Evolutionary conservation across 768 basidiomycete species (phyloP), one percentile per base, ranked within the genome.

Genomic region (Lactarius trivialis): DNA sequence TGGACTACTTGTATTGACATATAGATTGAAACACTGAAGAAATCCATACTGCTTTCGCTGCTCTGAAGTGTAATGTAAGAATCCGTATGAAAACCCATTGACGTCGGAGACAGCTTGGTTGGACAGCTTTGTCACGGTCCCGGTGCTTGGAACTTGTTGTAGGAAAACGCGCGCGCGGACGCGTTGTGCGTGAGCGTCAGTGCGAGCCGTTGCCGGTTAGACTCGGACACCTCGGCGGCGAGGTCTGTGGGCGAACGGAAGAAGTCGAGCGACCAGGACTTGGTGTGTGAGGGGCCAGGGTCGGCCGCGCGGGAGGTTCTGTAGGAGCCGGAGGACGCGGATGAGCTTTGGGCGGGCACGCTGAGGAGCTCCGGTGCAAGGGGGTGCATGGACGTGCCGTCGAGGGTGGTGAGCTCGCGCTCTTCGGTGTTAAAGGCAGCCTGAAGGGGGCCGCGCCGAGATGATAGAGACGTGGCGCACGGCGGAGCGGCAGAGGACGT

Each of bases 341-440:
- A 84, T 80, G 28, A 82, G 70, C 24, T 75, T 63, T 4, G 66
- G 65, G 79, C 72, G 0, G 79, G 73, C 0, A 75, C 66, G 1
- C 68, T 65, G 52, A 87, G 75, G 17, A 84, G 70, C 17, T 73
- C 70, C 1, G 77, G 74, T 3, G 78, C 74, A 11, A 92, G 74
- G 7, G 88, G 89, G 28, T 79, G 73, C 81, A 95, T 85, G 28
- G 83, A 77, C 0, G 85, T 85, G 52, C 85, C 82, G 0, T 34
- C 91, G 71, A 84, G 73, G 32, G 71, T 71, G 67, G 83, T 71
- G 78, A 98, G 81, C 74, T 98, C 96, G 26, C 96, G 79, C 73
- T 99, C 96, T 72, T 98, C 98, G 36, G 88, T 85, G 4, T 94
- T 93, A 70, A 94, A 96, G 0, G 91, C 87, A 2, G 90, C 93